A percentile compares a stretch with the other conserved stretches of the same genome.
Conservation (phyloP, 768 basidiomycete genomes). For the Naematelia encephala region DNA sequence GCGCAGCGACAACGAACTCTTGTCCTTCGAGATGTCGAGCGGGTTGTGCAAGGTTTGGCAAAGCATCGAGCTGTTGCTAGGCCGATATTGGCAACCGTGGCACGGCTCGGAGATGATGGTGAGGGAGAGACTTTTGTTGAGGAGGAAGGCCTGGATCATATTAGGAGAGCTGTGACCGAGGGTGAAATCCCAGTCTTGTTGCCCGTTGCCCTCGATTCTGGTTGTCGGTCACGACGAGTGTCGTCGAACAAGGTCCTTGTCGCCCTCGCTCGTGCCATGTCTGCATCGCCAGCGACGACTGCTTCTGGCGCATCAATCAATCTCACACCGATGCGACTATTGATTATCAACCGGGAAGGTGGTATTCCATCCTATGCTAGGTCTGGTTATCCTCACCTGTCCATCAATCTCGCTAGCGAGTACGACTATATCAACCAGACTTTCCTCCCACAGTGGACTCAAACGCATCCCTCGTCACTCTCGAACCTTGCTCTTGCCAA, state of each 20-base stretch:
- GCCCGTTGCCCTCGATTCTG: slow-evolving; percentile 87
- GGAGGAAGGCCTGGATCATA: slow-evolving; percentile 72
- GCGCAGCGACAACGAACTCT: slow-evolving; percentile 35
- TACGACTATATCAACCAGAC: slow-evolving; percentile 78
- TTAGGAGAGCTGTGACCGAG: slow-evolving; percentile 81
- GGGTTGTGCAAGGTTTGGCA: slow-evolving; percentile 76
- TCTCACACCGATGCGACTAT: slow-evolving; percentile 87
- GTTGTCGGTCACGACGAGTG: slow-evolving; percentile 78
- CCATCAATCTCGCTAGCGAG: slow-evolving; percentile 90
- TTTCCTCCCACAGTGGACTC: slow-evolving; percentile 71
- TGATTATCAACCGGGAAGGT: slow-evolving; percentile 96
- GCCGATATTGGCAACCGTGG: slow-evolving; percentile 81
- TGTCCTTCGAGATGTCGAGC: slow-evolving; percentile 71
- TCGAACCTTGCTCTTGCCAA: slow-evolving; percentile 79
- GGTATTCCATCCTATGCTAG: slow-evolving; percentile 98
- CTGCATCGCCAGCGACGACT: slow-evolving; percentile 2
- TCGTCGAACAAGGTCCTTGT: slow-evolving; percentile 83
- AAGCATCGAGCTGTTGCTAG: slow-evolving; percentile 79
- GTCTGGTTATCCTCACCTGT: slow-evolving; percentile 86
- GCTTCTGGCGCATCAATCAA: slow-evolving; percentile 54
- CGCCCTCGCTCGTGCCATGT: slow-evolving; percentile 82
- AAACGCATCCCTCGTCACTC: slow-evolving; percentile 77
- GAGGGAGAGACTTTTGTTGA: slow-evolving; percentile 57
- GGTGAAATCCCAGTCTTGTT: slow-evolving; percentile 96
- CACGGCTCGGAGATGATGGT: slow-evolving; percentile 49